Evolutionary conservation across 2,329 filamentous ascomycete genomes (phyloP), one percentile per base, ranked within the genome.

Genomic region (Phyllosticta capitalensis): DNA sequence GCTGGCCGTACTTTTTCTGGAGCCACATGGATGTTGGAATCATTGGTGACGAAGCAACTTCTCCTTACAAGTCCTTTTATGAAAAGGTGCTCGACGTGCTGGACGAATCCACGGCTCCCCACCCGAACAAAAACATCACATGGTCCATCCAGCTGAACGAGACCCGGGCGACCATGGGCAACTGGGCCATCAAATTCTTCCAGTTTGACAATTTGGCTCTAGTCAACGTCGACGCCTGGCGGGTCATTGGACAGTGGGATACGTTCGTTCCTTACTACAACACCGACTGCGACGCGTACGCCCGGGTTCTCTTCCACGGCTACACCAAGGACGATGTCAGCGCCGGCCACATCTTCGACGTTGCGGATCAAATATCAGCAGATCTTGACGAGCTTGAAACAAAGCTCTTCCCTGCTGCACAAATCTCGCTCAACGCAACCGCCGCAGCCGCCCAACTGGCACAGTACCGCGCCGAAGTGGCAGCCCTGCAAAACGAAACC

Each of bases 141-240:
- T 55, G 55, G 26, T 56, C 52, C 2, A 9, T 55, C n/a, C n/a
- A 38, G 17, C 51, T 26, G 19, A 26, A 30, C 30, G 50, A 48
- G 21, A 54, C 54, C 26, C 49, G 53, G 26, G 50, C 50, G 5
- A 50, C 56, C 20, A 60, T 58, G 12, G 49, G 50, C 9, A 68
- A 71, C 56, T 84, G 81, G 82, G 81, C 72, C 0, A 68, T 77
- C 55, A 75, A 76, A n/a, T 81, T 82, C 68, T 84, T 83, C 67
- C 75, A 79, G 12, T 84, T 83, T 69, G 82, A 85, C 66, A 78
- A 80, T 63, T 72, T 85, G 2, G 76, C 81, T 1, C 72, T 84
- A 1, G 79, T 84, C 50, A 84, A 85, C 64, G 78, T 78, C 10
- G 71, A 68, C 7, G 78, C 80, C 0, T 78, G 78, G 65, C 74